phyloP scores from a whole-genome alignment of 768 basidiomycete genomes.

The Psilocybe sp. region DNA sequence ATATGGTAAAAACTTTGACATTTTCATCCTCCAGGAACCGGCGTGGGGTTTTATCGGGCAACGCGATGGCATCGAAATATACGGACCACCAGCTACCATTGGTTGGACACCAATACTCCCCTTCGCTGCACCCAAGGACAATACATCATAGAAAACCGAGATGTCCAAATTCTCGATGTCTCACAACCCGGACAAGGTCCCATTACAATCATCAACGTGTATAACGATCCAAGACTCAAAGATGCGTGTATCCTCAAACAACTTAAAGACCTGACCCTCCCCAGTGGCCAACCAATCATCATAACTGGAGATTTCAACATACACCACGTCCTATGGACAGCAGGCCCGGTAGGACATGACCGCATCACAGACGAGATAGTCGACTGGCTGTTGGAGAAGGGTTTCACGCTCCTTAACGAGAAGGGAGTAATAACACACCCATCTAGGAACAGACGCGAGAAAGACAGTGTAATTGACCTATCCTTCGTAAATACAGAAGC shows the following conservation, averaged over 20 bases:
- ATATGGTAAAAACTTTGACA: slow-evolving; percentile 14
- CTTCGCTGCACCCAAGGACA: background rate
- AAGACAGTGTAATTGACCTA: slow-evolving; percentile 17
- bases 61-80: slow-evolving; percentile 5
- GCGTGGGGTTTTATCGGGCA: slow-evolving; percentile 18
- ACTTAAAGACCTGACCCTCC: background rate
- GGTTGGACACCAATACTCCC: slow-evolving; percentile 16
- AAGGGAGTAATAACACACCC: slow-evolving; percentile 17
- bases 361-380: slow-evolving; percentile 9
- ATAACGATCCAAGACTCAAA: slow-evolving; percentile 16
- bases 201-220: slow-evolving; percentile 20
- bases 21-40: slow-evolving; percentile 24
- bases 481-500: slow-evolving; percentile 14
- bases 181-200: slow-evolving; percentile 13
- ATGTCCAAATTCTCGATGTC: slow-evolving; percentile 23
- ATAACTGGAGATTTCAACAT: slow-evolving; percentile 24
- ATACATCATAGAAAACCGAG: slow-evolving; percentile 16
- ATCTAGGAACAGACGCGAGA: background rate
- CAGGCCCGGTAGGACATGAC: background rate
- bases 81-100: slow-evolving; percentile 4
- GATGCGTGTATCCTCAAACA: slow-evolving; percentile 5
- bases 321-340: slow-evolving; percentile 18
- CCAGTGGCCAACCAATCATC: slow-evolving; percentile 12
- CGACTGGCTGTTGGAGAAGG: slow-evolving; percentile 13
- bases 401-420: slow-evolving; percentile 13